Evolutionary conservation across 441 rosid species (phyloP), one percentile per base, ranked within the genome.

Genomic region (Melastoma candidum): DNA sequence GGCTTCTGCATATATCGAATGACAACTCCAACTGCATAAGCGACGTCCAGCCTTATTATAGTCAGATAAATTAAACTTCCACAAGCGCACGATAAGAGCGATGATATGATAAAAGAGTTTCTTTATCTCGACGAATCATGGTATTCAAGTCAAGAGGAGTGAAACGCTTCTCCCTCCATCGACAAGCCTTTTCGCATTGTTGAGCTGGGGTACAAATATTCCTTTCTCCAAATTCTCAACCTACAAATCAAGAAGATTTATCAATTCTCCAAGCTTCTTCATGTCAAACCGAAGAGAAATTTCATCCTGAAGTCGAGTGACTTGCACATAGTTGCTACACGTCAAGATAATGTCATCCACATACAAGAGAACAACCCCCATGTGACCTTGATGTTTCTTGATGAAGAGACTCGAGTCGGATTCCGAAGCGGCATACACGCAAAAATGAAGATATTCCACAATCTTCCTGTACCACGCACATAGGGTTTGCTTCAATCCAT

Each of bases 401-500:
- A 17, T 17, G 22, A 17, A 17, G 22, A 17, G 22, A 17, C 22
- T 17, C 22, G 22, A 17, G 22, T 17, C 22, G 22, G 22, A 17
- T 17, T 17, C 22, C 22, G 22, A 17, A 17, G 22, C 22, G 22
- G 22, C 22, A 17, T 17, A 17, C 22, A 17, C 22, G 22, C 22
- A 17, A 17, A 17, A 17, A 17, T 17, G 22, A 17, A 17, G 22
- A 17, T 17, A 17, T 17, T 17, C 22, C 10, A 22, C 51, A 48
- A 8, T 48, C 17, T 48, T 48, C 14, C 14, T 13, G 11, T 48
- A 48, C 17, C 56, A 52, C 11, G 56, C 56, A 25, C 45, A 5
- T 1, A 3, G 45, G 11, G 56, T 44, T 52, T 52, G 56, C 17
- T 52, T 52, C 32, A 52, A n/a, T 12, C 12, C 56, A 26, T 52